These are phyloP conservation scores for Tylopilus balloui DNA, from an alignment of 768 basidiomycete species.

Conservation along the genomic window DNA sequence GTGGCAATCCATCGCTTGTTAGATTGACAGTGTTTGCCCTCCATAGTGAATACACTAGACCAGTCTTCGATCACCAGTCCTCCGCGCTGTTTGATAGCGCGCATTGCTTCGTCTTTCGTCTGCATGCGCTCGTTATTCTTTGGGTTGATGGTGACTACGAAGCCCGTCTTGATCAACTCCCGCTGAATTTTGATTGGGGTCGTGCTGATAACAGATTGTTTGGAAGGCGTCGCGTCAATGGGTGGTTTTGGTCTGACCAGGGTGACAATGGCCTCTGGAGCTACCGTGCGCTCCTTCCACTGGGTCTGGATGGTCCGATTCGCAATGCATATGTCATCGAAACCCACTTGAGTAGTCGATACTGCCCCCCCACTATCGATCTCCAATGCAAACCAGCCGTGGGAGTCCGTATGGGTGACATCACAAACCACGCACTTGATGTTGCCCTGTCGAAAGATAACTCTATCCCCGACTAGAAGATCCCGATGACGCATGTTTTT, in stretches of 20 bases:
- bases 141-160: conserved; percentile 53
- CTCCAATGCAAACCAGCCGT: conserved; percentile 34
- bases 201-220: conserved; percentile 37
- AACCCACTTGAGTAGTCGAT: conserved; percentile 24
- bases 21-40: conserved; percentile 41
- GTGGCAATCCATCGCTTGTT: conserved; percentile 52
- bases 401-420: conserved; percentile 29
- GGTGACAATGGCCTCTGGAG: conserved; percentile 40
- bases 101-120: conserved; percentile 41
- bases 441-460: conserved; percentile 36
- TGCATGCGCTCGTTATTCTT: conserved; percentile 34
- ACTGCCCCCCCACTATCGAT: conserved; percentile 36
- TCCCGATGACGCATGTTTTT: conserved; percentile 51
- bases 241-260: conserved; percentile 33
- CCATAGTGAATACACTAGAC: conserved; percentile 50
- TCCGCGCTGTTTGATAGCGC: conserved; percentile 45
- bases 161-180: conserved; percentile 46
- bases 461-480: conserved; percentile 52
- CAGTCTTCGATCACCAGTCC: conserved; percentile 64
- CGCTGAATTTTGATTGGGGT: conserved; percentile 34
- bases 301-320: conserved; percentile 43
- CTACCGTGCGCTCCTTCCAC: conserved; percentile 54
- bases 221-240: conserved; percentile 47
- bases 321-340: conserved; percentile 46
- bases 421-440: conserved; percentile 31